phyloP scores from a whole-genome alignment of 2,329 filamentous ascomycete genomes.

The Westerdykella ornata region DNA sequence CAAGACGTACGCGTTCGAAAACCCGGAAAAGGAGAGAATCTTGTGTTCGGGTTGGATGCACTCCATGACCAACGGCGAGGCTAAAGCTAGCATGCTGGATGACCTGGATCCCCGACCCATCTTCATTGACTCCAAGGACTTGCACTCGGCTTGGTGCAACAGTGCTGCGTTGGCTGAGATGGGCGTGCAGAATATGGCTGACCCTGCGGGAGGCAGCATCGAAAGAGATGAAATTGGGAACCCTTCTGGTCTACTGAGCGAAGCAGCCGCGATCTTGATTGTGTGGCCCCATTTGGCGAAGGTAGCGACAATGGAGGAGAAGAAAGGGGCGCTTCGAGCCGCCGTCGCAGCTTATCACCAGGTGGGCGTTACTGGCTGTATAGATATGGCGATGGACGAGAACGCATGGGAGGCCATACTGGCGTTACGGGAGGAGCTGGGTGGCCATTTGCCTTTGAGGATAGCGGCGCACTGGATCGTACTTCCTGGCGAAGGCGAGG shows the following conservation, averaged over 20 bases:
- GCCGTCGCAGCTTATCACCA: constrained; percentile 47
- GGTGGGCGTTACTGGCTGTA: constrained; percentile 49
- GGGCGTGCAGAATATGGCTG: constrained; percentile 41
- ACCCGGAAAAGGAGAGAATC: constrained; percentile 45
- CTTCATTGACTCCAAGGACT: constrained; percentile 52
- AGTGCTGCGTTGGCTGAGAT: constrained; percentile 48
- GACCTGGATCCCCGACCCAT: constrained; percentile 48
- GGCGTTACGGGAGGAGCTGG: constrained; percentile 30
- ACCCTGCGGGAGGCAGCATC: constrained; percentile 50
- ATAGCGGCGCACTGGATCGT: constrained; percentile 54
- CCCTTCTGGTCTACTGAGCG: constrained; percentile 48
- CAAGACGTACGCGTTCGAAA: constrained; percentile 39
- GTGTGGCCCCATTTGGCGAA: constrained; percentile 51
- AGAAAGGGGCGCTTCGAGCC: constrained; percentile 41
- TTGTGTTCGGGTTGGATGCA: constrained; percentile 53
- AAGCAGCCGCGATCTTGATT: constrained; percentile 49
- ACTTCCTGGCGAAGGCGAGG: constrained; percentile 41
- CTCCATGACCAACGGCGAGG: constrained; percentile 47
- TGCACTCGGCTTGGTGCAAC: constrained; percentile 54
- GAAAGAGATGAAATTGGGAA: constrained; percentile 45
- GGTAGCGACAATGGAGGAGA: constrained; percentile 45
- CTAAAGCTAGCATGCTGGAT: constrained; percentile 48
- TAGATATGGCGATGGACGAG: constrained; percentile 57
- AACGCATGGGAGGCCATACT: constrained; percentile 49
- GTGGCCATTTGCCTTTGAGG: constrained; percentile 40